Evolutionary conservation across 148 eudicot species (phyloP).

Genomic region (Rhododendron mucronatum): DNA sequence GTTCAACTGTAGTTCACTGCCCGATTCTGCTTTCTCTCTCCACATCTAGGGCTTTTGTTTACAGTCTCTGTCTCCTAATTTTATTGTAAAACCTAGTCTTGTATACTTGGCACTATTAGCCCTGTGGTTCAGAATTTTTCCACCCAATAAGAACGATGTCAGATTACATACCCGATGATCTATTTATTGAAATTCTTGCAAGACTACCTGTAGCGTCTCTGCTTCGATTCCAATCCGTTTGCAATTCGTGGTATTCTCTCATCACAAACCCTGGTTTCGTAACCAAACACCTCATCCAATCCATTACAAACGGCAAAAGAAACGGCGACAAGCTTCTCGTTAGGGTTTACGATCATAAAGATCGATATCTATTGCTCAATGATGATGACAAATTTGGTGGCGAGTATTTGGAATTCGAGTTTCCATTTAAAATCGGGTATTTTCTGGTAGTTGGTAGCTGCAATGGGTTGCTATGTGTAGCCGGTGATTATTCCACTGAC

Average conservation of each 20-base stretch:
- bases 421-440: conserved; percentile 27
- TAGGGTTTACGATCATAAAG: neutral
- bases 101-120: neutral
- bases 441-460: conserved; percentile 25
- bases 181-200: conserved; percentile 1
- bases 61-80: neutral
- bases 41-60: neutral
- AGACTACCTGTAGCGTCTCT: conserved; percentile 1
- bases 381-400: conserved; percentile 13
- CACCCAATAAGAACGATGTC: neutral
- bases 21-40: neutral
- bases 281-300: neutral
- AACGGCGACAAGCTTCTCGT: neutral
- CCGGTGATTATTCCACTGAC: neutral
- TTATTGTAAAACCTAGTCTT: neutral
- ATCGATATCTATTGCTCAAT: conserved; percentile 13
- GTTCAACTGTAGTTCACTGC: neutral
- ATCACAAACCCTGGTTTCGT: conserved; percentile 4
- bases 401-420: conserved; percentile 12
- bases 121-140: neutral
- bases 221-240: neutral
- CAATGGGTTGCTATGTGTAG: conserved; percentile 30
- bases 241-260: conserved; percentile 8
- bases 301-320: neutral
- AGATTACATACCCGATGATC: neutral